Evolutionary conservation across 1,284 basidiomycete species (phyloP).

Genomic region (Exobasidium rhododendri): DNA sequence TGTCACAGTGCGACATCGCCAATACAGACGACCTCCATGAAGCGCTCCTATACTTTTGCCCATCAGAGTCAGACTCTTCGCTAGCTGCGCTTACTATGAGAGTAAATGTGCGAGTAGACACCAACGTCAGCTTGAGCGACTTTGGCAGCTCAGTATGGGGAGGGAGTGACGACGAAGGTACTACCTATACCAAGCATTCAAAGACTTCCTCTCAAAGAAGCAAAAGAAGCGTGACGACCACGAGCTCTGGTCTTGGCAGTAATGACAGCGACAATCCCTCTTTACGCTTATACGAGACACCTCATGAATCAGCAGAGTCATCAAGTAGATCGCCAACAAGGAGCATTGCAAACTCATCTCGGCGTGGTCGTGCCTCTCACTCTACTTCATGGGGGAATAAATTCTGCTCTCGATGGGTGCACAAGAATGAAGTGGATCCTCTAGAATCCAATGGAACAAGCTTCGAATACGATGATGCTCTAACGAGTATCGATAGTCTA

Average conservation of each 20-base stretch:
- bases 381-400: not conserved
- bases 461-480: not conserved
- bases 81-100: conserved; percentile 5
- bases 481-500: not conserved
- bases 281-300: not conserved
- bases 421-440: not conserved
- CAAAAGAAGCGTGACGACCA: not conserved
- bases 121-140: conserved; percentile 8
- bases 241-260: no score
- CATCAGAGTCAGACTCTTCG: not conserved
- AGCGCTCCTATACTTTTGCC: conserved; percentile 9
- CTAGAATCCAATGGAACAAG: not conserved
- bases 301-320: not conserved
- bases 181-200: not conserved
- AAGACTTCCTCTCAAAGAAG: not conserved
- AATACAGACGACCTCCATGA: conserved; percentile 11
- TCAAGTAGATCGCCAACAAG: not conserved
- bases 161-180: conserved; percentile 8
- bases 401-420: not conserved
- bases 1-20: conserved; percentile 11
- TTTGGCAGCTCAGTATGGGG: conserved; percentile 14
- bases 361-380: not conserved
- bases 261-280: not conserved
- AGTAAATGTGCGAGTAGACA: conserved; percentile 11
- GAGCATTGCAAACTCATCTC: not conserved